Conservation (phyloP, 2,329 filamentous ascomycete genomes). For the Xylaria sp. region DNA sequence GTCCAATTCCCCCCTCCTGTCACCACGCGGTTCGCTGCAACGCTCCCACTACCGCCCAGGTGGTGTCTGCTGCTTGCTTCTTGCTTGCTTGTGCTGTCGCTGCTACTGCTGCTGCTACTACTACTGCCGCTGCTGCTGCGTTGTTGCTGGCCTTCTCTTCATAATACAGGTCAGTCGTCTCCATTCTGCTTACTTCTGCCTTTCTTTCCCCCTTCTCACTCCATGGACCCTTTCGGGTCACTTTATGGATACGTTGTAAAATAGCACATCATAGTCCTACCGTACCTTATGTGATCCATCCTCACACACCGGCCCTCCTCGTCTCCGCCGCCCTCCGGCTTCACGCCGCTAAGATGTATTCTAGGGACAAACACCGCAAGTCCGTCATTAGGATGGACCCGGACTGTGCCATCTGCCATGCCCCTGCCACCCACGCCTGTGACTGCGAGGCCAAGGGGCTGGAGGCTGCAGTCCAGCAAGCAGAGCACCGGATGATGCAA, state of each 20-base stretch:
- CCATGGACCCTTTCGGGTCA: slow-evolving; percentile 54
- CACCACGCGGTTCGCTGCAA: slow-evolving; percentile 51
- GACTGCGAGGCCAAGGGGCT: slow-evolving; percentile 75
- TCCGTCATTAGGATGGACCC: slow-evolving; percentile 72
- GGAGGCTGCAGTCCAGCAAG: slow-evolving; percentile 70
- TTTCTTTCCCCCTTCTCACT: slow-evolving; percentile 41
- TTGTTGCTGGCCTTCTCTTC: slow-evolving; percentile 49
- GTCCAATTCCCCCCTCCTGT: slow-evolving; percentile 48
- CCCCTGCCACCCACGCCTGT: slow-evolving; percentile 68
- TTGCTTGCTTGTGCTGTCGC: slow-evolving; percentile 27
- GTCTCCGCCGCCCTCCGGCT: slow-evolving; percentile 46
- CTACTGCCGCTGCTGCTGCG: slow-evolving; percentile 38
- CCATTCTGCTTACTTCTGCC: slow-evolving; percentile 41
- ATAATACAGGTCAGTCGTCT: slow-evolving; percentile 53
- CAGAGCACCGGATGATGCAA: slow-evolving; percentile 72
- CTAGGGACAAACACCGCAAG: slow-evolving; percentile 61
- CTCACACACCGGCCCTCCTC: slow-evolving; percentile 44
- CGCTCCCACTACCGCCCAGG: slow-evolving; percentile 44
- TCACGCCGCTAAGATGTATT: slow-evolving; percentile 62
- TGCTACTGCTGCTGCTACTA: slow-evolving; percentile 26
- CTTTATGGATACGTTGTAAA: slow-evolving; percentile 51
- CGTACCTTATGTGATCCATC: slow-evolving; percentile 45
- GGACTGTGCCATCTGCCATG: slow-evolving; percentile 74
- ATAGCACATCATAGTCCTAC: slow-evolving; percentile 46
- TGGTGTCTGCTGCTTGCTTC: slow-evolving; percentile 40